A percentile compares a stretch with the other conserved stretches of the same genome.
Evolutionary conservation across 2,329 filamentous ascomycete species (phyloP).

Genomic region (Didymosphaeria variabile): DNA sequence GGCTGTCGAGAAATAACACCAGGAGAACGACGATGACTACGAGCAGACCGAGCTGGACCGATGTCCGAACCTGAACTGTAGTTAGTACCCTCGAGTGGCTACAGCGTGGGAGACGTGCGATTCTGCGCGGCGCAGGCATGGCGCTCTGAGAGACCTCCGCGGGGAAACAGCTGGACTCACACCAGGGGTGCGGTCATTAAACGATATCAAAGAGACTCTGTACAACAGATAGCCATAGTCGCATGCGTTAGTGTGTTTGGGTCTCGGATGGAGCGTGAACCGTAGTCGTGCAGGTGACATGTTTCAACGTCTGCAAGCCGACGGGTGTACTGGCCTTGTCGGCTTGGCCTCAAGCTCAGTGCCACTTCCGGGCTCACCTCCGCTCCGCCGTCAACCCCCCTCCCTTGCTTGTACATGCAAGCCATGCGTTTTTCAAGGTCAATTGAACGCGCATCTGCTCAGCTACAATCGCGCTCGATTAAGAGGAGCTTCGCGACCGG

Average conservation of each 20-base stretch:
- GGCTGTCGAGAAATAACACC: constrained; percentile 84
- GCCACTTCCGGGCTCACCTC: constrained; percentile 27
- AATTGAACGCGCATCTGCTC: constrained; percentile 16
- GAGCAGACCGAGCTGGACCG: constrained; percentile 76
- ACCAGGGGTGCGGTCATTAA: not conserved
- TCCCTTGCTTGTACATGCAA: constrained; percentile 3
- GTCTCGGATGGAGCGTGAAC: constrained; percentile 1
- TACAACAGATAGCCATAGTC: constrained; percentile 2
- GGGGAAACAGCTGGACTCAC: constrained; percentile 12
- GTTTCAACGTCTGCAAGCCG: constrained; percentile 14
- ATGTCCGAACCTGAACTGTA: constrained; percentile 62
- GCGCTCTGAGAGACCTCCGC: constrained; percentile 21
- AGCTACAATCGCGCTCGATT: not conserved
- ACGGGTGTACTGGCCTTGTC: too few species aligned
- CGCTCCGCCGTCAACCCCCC: constrained; percentile 19
- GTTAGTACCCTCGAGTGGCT: constrained; percentile 24
- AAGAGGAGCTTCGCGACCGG: constrained; percentile 32
- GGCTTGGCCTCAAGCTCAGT: constrained; percentile 32
- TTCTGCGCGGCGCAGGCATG: constrained; percentile 55
- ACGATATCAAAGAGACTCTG: constrained; percentile 3
- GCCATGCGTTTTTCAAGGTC: constrained; percentile 13
- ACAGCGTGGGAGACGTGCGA: constrained; percentile 36
- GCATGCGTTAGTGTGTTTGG: not conserved
- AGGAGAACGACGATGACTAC: constrained; percentile 71
- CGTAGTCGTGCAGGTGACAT: constrained; percentile 19